Percentiles rank a stretch among this genome's conserved stretches.
Evolutionary conservation across 2,329 filamentous ascomycete species (phyloP).

Genomic region (Fusarium brachygibbosum): DNA sequence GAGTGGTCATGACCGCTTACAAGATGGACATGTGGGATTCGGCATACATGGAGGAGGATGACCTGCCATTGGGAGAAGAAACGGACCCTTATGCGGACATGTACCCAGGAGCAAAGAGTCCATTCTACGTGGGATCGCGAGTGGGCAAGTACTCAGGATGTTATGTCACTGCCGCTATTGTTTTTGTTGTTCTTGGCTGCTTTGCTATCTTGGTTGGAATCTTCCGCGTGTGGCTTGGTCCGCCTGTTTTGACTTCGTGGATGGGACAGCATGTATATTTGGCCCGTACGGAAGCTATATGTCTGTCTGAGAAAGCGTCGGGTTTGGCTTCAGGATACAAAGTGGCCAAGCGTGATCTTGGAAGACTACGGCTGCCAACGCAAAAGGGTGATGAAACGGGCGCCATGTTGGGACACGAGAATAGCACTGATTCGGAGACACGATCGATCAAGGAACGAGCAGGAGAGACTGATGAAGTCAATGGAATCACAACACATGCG

Average conservation of each 20-base stretch:
- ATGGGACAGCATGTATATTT: constrained; percentile 19
- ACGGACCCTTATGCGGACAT: not conserved
- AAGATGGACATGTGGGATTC: not conserved
- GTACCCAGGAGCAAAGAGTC: not conserved
- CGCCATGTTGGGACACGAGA: not conserved
- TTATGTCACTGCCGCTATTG: not conserved
- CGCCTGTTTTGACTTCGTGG: constrained; percentile 31
- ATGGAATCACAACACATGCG: not conserved
- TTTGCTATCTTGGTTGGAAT: constrained; percentile 11
- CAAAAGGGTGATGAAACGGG: constrained; percentile 3
- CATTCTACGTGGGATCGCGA: constrained; percentile 6
- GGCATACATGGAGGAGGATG: not conserved
- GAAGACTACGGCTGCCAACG: constrained; percentile 12
- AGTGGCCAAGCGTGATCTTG: constrained; percentile 5
- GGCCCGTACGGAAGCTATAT: not conserved
- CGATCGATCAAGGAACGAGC: not conserved
- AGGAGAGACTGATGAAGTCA: not conserved
- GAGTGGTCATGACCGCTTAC: constrained; percentile 6
- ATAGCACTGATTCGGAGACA: not conserved
- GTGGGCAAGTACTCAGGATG: not conserved
- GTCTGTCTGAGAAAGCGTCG: not conserved
- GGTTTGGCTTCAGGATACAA: constrained; percentile 3
- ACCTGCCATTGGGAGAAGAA: constrained; percentile 6
- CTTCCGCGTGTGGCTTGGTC: constrained; percentile 22
- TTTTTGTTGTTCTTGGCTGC: constrained; percentile 17